Percentiles rank a stretch among this genome's conserved stretches.
Conservation (phyloP, 2,329 filamentous ascomycete species). For the Lecanicillium sp. region DNA sequence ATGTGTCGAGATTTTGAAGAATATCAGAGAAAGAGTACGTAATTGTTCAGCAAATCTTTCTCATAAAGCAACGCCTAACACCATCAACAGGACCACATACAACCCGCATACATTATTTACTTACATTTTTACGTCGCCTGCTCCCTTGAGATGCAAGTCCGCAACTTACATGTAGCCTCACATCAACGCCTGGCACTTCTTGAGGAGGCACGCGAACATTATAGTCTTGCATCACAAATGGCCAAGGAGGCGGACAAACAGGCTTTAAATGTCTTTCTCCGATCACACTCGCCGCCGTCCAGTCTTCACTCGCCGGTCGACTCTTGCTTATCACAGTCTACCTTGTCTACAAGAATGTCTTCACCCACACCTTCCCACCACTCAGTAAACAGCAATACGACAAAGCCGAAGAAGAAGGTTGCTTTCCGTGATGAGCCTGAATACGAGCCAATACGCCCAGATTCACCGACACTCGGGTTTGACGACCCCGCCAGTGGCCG, state of each 20-base stretch:
- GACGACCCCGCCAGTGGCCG: conserved; percentile 26
- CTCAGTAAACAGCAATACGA: conserved; percentile 21
- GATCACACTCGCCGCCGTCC: conserved; percentile 28
- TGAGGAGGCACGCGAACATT: conserved; percentile 43
- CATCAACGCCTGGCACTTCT: conserved; percentile 39
- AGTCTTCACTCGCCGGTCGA: conserved; percentile 37
- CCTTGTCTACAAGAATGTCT: conserved; percentile 33
- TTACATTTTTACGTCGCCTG: conserved; percentile 54
- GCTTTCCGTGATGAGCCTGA: conserved; percentile 25
- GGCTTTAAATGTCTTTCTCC: conserved; percentile 28
- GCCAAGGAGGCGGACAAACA: conserved; percentile 35
- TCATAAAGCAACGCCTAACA: background rate
- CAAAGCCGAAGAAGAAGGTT: conserved; percentile 30
- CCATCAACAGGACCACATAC: conserved; percentile 26
- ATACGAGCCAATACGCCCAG: conserved; percentile 44
- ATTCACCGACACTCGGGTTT: conserved; percentile 52
- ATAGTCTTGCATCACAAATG: conserved; percentile 38
- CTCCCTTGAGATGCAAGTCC: conserved; percentile 49
- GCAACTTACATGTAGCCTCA: conserved; percentile 35
- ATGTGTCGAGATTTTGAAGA: conserved; percentile 45
- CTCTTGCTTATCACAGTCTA: conserved; percentile 37
- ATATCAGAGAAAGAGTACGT: conserved; percentile 36
- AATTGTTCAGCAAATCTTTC: background rate
- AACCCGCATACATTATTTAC: conserved; percentile 48
- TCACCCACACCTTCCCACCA: conserved; percentile 38